These are phyloP conservation scores for Globisporangium paroecandrum DNA, from an alignment of 352 stramenopile species.

Conservation along the genomic window DNA sequence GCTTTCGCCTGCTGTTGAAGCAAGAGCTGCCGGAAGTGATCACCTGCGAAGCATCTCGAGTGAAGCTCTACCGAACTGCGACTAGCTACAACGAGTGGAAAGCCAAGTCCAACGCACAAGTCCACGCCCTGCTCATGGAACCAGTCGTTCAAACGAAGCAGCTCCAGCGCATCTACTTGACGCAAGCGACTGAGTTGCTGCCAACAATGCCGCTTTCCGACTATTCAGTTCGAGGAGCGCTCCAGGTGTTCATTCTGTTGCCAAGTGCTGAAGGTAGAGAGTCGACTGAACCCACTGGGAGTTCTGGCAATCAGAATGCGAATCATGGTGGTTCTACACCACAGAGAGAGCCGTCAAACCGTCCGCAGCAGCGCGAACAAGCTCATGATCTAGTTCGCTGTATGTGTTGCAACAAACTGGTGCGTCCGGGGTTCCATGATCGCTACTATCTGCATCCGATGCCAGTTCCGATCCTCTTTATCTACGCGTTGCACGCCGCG, in stretches of 20 bases:
- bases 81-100: neutral
- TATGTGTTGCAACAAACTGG: neutral
- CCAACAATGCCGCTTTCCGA: neutral
- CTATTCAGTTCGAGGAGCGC: neutral
- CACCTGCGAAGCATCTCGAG: neutral
- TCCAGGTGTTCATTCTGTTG: conserved; percentile 3
- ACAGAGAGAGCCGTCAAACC: neutral
- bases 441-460: neutral
- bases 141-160: neutral
- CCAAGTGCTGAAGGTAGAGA: neutral
- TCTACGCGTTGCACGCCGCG: neutral
- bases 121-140: neutral
- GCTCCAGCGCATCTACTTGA: neutral
- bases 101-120: neutral
- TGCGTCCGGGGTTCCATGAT: neutral
- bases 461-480: neutral
- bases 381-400: neutral
- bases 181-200: neutral
- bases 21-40: neutral
- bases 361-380: neutral
- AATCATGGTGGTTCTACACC: neutral
- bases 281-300: neutral
- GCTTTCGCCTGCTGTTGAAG: neutral
- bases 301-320: neutral
- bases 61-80: neutral